phyloP scores from a whole-genome alignment of 2,329 filamentous ascomycete genomes.

The Calonectria honghensis region DNA sequence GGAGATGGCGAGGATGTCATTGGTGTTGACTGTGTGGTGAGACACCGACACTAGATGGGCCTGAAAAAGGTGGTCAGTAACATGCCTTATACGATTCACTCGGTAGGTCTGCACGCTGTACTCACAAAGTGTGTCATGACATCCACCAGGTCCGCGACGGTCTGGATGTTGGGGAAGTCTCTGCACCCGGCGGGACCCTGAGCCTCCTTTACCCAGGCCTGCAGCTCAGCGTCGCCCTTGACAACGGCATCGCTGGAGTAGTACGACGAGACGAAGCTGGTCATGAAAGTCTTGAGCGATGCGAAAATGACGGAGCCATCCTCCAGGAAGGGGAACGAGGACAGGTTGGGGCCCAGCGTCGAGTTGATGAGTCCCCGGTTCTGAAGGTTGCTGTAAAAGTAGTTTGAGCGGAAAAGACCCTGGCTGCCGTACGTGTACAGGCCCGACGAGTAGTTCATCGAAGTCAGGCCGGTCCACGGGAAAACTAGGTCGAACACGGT shows the following conservation, averaged over 20 bases:
- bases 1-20: slow-evolving; percentile 14
- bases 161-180: slow-evolving; percentile 4
- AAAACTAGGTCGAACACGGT: slow-evolving; percentile 3
- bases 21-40: slow-evolving; percentile 12
- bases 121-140: not conserved
- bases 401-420: slow-evolving; percentile 1
- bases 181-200: not conserved
- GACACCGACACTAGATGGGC: slow-evolving; percentile 17
- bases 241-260: not conserved
- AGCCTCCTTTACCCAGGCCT: slow-evolving; percentile 4
- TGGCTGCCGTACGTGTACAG: not conserved
- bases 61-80: not conserved
- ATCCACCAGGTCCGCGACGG: not conserved
- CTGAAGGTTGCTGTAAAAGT: slow-evolving; percentile 9
- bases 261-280: not conserved
- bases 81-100: not conserved
- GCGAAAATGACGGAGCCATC: not conserved
- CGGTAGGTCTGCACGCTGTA: too few species aligned
- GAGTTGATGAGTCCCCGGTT: slow-evolving; percentile 9
- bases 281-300: not conserved
- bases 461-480: not conserved
- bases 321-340: not conserved
- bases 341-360: slow-evolving; percentile 2
- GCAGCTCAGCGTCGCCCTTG: not conserved
- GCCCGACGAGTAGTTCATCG: slow-evolving; percentile 3